These are phyloP conservation scores for Saccharum officinarum DNA, from an alignment of 176 grass and related monocot species.

Conservation along the genomic window DNA sequence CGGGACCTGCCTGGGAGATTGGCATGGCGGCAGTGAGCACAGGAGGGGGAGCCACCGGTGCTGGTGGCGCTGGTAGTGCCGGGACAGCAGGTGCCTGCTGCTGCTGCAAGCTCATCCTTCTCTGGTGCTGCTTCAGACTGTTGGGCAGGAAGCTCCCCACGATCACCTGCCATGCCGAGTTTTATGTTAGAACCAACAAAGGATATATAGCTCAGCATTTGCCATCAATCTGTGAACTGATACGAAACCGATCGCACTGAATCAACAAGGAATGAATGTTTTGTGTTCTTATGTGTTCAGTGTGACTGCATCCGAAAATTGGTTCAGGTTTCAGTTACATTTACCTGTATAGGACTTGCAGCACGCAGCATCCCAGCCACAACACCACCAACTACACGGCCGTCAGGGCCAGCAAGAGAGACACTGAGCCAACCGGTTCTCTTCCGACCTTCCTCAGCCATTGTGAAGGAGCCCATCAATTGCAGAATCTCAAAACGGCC, in stretches of 20 bases:
- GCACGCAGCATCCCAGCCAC: slow-evolving; percentile 81
- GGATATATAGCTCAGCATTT: neutral
- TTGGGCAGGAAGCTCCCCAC: slow-evolving; percentile 93
- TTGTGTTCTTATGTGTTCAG: neutral
- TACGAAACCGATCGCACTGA: neutral
- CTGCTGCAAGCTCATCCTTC: slow-evolving; percentile 46
- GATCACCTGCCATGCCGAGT: slow-evolving; percentile 64
- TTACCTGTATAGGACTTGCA: slow-evolving; percentile 91
- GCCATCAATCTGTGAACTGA: neutral
- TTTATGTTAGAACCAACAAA: neutral
- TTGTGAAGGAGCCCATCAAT: slow-evolving; percentile 82
- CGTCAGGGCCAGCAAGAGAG: slow-evolving; percentile 88
- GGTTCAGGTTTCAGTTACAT: neutral
- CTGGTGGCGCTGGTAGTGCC: neutral
- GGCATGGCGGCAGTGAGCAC: slow-evolving; percentile 57
- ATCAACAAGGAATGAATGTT: neutral
- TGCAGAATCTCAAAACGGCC: slow-evolving; percentile 89
- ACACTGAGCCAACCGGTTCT: slow-evolving; percentile 87
- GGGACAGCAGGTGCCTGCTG: slow-evolving; percentile 1
- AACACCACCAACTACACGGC: slow-evolving; percentile 80
- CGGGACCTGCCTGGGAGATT: slow-evolving; percentile 75
- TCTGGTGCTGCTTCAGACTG: slow-evolving; percentile 82
- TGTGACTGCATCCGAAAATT: slow-evolving; percentile 4
- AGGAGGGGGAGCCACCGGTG: slow-evolving; percentile 15
- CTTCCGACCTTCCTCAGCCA: slow-evolving; percentile 66